Conservation (phyloP, 306 rosid species). For the Prunus padus region DNA sequence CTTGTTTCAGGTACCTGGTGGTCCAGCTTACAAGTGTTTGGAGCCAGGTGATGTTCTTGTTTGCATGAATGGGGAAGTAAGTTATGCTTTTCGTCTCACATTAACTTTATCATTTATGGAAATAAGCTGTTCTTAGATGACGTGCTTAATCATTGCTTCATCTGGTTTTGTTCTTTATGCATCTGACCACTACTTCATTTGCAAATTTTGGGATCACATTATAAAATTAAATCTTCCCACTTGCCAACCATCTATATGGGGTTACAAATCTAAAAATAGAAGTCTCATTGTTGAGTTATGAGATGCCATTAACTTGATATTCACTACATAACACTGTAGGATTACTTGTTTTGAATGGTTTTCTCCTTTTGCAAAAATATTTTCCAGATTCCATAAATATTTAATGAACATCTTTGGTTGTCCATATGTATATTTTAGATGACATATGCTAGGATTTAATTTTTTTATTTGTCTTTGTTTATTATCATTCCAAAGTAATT, state of each 20-base stretch:
- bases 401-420: neutral
- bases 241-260: neutral
- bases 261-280: neutral
- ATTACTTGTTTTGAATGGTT: neutral
- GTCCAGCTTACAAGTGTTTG: conserved; percentile 78
- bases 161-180: neutral
- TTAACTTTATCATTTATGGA: neutral
- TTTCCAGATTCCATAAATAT: neutral
- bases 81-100: conserved; percentile 26
- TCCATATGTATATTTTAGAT: neutral
- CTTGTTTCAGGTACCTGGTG: conserved; percentile 87
- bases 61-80: conserved; percentile 88
- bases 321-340: neutral
- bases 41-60: conserved; percentile 98
- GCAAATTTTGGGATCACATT: neutral
- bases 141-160: neutral
- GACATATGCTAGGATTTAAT: neutral
- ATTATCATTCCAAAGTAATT: neutral
- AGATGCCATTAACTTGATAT: neutral
- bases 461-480: neutral
- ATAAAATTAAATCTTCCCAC: neutral
- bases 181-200: neutral
- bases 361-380: neutral
- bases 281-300: neutral
- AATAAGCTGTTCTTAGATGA: neutral